Evolutionary conservation across 371 early-diverging fungal genomes (phyloP).

Genomic region (Fennellomyces sp.): DNA sequence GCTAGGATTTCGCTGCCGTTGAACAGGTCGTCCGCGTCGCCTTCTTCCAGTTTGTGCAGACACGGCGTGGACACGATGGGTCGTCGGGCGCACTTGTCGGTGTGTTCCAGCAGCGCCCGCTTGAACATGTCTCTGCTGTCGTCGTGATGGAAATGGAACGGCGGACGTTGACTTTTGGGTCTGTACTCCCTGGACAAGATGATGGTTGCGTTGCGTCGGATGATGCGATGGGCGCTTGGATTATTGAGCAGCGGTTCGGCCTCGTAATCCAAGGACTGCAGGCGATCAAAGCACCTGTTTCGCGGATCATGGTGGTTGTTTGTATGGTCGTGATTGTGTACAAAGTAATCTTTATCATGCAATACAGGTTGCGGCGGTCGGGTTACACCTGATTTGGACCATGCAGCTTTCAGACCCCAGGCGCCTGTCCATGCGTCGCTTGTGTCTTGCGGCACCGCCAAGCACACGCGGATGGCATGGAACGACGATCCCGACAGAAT

Average conservation of each 20-base stretch:
- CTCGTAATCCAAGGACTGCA: constrained; percentile 61
- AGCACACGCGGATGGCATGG: constrained; percentile 42
- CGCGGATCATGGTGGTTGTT: not conserved
- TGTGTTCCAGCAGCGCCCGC: constrained; percentile 36
- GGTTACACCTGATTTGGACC: constrained; percentile 26
- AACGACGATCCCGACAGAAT: constrained; percentile 43
- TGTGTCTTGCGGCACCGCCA: constrained; percentile 52
- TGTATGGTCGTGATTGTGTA: constrained; percentile 22
- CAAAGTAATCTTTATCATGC: constrained; percentile 31
- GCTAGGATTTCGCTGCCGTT: constrained; percentile 30
- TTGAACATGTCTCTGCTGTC: constrained; percentile 37
- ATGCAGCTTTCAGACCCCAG: constrained; percentile 55
- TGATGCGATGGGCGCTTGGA: constrained; percentile 51
- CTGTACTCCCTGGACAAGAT: constrained; percentile 61
- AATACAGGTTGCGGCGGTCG: not conserved
- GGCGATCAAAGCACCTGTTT: constrained; percentile 49
- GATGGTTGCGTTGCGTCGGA: constrained; percentile 52
- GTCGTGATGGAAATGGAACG: constrained; percentile 21
- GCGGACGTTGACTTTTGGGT: constrained; percentile 23
- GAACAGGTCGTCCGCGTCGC: constrained; percentile 10
- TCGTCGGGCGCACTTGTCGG: constrained; percentile 23
- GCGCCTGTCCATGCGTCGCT: constrained; percentile 50
- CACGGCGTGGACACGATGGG: constrained; percentile 40
- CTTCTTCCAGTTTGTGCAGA: constrained; percentile 31
- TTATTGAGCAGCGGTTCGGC: constrained; percentile 57